phyloP scores from a whole-genome alignment of 2,329 filamentous ascomycete species.

The Tothia fuscella region DNA sequence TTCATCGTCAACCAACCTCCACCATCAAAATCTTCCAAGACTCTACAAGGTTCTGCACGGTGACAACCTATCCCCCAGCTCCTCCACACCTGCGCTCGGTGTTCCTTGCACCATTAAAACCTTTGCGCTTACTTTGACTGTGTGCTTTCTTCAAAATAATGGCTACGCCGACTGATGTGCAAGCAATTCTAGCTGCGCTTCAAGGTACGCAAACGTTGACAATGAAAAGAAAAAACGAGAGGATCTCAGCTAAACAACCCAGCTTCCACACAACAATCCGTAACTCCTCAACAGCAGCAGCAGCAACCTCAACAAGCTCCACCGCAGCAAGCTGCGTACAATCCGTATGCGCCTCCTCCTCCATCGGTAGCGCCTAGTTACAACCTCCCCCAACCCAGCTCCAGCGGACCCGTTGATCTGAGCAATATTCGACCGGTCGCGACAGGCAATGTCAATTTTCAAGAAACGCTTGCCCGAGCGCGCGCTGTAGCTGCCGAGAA shows the following conservation, averaged over 20 bases:
- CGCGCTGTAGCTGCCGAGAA: conserved; percentile 72
- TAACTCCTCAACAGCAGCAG: conserved; percentile 7
- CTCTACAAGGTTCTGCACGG: too few species aligned
- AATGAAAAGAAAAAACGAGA: too few species aligned
- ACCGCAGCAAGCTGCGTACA: background rate
- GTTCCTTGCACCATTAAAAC: too few species aligned
- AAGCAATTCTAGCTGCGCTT: conserved; percentile 11
- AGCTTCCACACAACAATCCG: conserved; percentile 1
- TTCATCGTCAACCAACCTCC: too few species aligned
- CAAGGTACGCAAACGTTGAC: conserved; percentile 3
- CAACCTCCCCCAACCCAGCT: conserved; percentile 53
- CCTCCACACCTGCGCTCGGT: too few species aligned
- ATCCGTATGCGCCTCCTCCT: background rate
- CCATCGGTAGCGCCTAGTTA: conserved; percentile 31
- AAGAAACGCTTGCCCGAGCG: conserved; percentile 74
- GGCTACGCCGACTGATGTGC: conserved; percentile 8
- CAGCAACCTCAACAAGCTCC: conserved; percentile 1
- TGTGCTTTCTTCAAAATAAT: too few species aligned
- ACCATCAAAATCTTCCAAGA: too few species aligned
- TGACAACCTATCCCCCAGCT: too few species aligned
- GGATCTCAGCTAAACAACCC: background rate
- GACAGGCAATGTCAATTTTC: conserved; percentile 71
- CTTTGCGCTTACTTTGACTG: too few species aligned
- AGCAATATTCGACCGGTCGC: conserved; percentile 68
- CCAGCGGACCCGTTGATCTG: conserved; percentile 66